These are phyloP conservation scores for Eutypa lata DNA, from an alignment of 2,329 filamentous ascomycete species.

Conservation along the genomic window DNA sequence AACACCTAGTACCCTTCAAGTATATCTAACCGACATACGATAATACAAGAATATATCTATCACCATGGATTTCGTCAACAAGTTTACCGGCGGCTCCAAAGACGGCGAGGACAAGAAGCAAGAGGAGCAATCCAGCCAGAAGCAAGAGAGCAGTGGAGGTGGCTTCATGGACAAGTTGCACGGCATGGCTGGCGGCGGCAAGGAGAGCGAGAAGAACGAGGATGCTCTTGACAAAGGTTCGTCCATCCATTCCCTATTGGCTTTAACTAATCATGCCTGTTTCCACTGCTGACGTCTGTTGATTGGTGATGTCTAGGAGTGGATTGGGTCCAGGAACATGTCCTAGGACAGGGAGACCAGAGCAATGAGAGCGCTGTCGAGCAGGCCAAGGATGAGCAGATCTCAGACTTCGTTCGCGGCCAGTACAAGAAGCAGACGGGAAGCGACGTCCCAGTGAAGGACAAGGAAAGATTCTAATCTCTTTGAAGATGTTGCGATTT, in stretches of 20 bases:
- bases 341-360: conserved; percentile 68
- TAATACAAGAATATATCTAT: background rate
- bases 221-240: conserved; percentile 78
- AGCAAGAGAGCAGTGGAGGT: conserved; percentile 49
- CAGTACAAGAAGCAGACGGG: conserved; percentile 70
- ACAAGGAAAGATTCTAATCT: conserved; percentile 53
- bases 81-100: conserved; percentile 37
- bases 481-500: conserved; percentile 2
- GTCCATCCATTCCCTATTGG: conserved; percentile 1
- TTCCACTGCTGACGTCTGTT: conserved; percentile 1
- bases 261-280: background rate
- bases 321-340: conserved; percentile 74
- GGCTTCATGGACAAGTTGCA: conserved; percentile 71
- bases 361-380: conserved; percentile 70
- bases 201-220: conserved; percentile 76
- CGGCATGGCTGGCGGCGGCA: conserved; percentile 67
- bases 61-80: conserved; percentile 56
- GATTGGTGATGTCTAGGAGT: conserved; percentile 50
- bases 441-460: conserved; percentile 65
- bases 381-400: conserved; percentile 80
- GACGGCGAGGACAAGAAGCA: conserved; percentile 25
- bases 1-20: too few relatives aligned
- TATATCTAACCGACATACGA: too few relatives aligned
- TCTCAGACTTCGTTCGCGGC: conserved; percentile 67
- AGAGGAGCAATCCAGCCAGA: conserved; percentile 30